Evolutionary conservation across 495 filamentous ascomycete genomes (phyloP).

Genomic region (Lophiotrema nucula): DNA sequence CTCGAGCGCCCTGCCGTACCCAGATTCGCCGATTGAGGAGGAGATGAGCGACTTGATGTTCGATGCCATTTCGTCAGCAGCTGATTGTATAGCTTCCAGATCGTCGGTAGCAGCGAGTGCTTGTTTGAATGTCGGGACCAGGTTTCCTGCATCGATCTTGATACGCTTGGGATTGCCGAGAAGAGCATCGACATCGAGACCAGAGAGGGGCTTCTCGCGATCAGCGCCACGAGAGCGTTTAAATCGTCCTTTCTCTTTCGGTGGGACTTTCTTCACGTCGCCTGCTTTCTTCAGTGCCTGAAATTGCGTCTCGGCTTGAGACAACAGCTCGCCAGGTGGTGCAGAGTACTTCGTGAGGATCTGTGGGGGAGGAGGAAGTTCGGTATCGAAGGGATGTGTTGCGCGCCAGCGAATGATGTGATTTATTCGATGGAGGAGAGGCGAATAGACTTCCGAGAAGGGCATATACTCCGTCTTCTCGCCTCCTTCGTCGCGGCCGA

Average conservation of each 20-base stretch:
- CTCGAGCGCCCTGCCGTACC: slow-evolving; percentile 74
- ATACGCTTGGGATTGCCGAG: slow-evolving; percentile 56
- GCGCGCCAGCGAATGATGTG: slow-evolving; percentile 82
- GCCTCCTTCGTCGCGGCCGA: slow-evolving; percentile 68
- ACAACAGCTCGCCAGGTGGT: slow-evolving; percentile 65
- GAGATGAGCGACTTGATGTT: slow-evolving; percentile 69
- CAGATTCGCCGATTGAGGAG: slow-evolving; percentile 69
- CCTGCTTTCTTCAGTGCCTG: slow-evolving; percentile 64
- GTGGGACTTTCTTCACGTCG: slow-evolving; percentile 88
- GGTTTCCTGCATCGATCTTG: slow-evolving; percentile 73
- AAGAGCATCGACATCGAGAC: slow-evolving; percentile 79
- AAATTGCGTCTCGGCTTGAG: slow-evolving; percentile 54
- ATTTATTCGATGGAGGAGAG: slow-evolving; percentile 85
- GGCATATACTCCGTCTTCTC: slow-evolving; percentile 68
- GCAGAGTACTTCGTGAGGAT: slow-evolving; percentile 72
- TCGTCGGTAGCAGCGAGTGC: slow-evolving; percentile 63
- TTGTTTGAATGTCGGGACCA: slow-evolving; percentile 91
- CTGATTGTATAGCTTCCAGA: slow-evolving; percentile 61
- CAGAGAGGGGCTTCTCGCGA: slow-evolving; percentile 80
- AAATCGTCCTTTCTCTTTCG: slow-evolving; percentile 68
- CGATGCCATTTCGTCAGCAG: slow-evolving; percentile 68
- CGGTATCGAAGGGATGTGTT: slow-evolving; percentile 58
- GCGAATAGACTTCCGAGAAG: slow-evolving; percentile 84
- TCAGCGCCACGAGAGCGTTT: slow-evolving; percentile 70
- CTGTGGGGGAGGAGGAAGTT: slow-evolving; percentile 63